These are phyloP conservation scores for Suillus weaverae DNA, from an alignment of 768 basidiomycete genomes.

Conservation along the genomic window DNA sequence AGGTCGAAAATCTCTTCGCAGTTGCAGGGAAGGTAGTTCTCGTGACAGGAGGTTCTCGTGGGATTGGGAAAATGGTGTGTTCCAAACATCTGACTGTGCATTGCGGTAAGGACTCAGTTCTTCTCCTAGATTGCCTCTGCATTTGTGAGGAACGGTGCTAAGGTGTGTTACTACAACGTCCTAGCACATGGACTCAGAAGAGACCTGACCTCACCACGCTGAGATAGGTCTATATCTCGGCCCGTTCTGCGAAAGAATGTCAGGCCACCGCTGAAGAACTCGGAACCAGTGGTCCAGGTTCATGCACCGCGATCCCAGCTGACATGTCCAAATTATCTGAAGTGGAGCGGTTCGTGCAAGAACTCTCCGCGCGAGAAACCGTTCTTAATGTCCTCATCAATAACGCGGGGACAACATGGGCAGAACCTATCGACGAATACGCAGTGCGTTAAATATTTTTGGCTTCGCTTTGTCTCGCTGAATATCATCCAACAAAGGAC, in stretches of 20 bases:
- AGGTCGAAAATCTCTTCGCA: slow-evolving; percentile 42
- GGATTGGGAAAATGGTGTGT: slow-evolving; percentile 64
- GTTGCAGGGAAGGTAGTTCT: slow-evolving; percentile 57
- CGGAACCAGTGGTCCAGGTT: slow-evolving; percentile 51
- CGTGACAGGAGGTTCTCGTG: slow-evolving; percentile 65
- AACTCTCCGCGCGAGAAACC: slow-evolving; percentile 51
- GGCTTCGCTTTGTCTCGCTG: slow-evolving; percentile 10
- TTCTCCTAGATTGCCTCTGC: slow-evolving; percentile 56
- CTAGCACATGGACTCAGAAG: slow-evolving; percentile 8
- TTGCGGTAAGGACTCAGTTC: slow-evolving; percentile 12
- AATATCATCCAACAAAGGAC: slow-evolving; percentile 37
- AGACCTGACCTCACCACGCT: slow-evolving; percentile 13
- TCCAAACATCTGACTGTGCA: background rate
- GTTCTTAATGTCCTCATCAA: slow-evolving; percentile 61
- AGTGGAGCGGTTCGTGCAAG: slow-evolving; percentile 51
- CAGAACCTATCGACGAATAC: slow-evolving; percentile 45
- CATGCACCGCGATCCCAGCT: slow-evolving; percentile 53
- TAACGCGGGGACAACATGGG: slow-evolving; percentile 65
- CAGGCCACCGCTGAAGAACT: slow-evolving; percentile 52
- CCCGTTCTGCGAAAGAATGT: slow-evolving; percentile 54
- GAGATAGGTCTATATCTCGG: slow-evolving; percentile 59
- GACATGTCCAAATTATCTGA: slow-evolving; percentile 55
- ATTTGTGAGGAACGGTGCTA: slow-evolving; percentile 62
- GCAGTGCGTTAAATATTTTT: slow-evolving; percentile 33
- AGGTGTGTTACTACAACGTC: slow-evolving; percentile 31